phyloP scores from a whole-genome alignment of 495 filamentous ascomycete genomes.

The Apiosordaria backusii region DNA sequence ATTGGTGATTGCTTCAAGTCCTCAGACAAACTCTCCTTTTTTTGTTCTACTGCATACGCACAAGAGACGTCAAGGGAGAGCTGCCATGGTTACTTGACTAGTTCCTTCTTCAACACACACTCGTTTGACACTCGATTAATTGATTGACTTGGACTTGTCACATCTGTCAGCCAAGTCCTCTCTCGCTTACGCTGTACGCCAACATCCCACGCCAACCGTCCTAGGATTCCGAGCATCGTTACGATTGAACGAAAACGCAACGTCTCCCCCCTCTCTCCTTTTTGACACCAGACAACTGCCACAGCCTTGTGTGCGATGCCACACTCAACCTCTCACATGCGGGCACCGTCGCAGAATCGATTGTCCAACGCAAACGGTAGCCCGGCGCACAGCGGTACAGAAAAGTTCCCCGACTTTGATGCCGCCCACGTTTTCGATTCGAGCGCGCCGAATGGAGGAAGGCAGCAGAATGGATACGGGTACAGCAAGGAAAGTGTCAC shows the following conservation, averaged over 20 bases:
- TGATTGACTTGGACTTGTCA: neutral
- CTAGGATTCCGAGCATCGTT: neutral
- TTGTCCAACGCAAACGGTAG: constrained; percentile 32
- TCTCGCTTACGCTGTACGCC: neutral
- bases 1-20: neutral
- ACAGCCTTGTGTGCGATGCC: constrained; percentile 26
- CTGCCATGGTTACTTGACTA: constrained; percentile 17
- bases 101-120: constrained; percentile 2
- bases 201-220: neutral
- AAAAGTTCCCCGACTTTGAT: constrained; percentile 56
- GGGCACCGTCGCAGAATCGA: constrained; percentile 29
- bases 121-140: constrained; percentile 5
- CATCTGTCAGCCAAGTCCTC: neutral
- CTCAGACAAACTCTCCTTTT: neutral
- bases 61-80: neutral
- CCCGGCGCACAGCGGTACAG: constrained; percentile 35
- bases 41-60: neutral
- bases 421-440: constrained; percentile 28
- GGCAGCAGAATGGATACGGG: constrained; percentile 34
- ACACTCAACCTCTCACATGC: constrained; percentile 33
- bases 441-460: constrained; percentile 6
- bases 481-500: constrained; percentile 33
- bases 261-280: constrained; percentile 2
- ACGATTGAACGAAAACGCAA: neutral
- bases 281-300: neutral